Conservation (phyloP, 2,329 filamentous ascomycete species). For the Blastomyces parvus region DNA sequence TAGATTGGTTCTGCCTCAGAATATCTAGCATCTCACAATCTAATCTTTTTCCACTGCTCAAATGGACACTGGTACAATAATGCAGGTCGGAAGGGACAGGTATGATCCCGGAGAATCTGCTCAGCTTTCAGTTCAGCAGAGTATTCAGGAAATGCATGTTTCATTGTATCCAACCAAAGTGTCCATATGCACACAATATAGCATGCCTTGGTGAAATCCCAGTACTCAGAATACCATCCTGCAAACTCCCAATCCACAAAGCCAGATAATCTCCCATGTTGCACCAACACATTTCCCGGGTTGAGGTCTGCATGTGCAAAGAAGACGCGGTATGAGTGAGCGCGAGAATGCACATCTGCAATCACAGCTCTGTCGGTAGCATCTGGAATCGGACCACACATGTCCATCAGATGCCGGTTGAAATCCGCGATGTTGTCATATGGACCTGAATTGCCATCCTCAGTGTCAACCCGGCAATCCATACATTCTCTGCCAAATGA, state of each 20-base stretch:
- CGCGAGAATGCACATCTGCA: background rate
- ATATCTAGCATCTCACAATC: no score
- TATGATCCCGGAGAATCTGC: slow-evolving; percentile 1
- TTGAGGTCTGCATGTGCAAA: no score
- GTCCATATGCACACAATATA: slow-evolving; percentile 1
- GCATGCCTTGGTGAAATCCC: background rate
- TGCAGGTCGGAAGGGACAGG: slow-evolving; percentile 5
- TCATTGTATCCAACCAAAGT: slow-evolving; percentile 6
- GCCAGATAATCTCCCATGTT: no score
- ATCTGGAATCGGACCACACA: slow-evolving; percentile 8
- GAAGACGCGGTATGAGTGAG: no score
- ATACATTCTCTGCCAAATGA: slow-evolving; percentile 8
- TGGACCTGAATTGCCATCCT: slow-evolving; percentile 1
- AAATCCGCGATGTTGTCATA: slow-evolving; percentile 4
- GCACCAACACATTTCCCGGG: no score
- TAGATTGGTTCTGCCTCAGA: no score
- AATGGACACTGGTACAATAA: no score
- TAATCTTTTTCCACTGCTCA: no score
- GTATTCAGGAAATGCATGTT: slow-evolving; percentile 5
- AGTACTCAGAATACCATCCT: background rate
- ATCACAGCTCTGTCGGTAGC: slow-evolving; percentile 8
- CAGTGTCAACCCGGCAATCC: slow-evolving; percentile 9
- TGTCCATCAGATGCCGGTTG: slow-evolving; percentile 10
- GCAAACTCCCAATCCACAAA: no score
- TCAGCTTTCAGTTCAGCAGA: slow-evolving; percentile 4